phyloP scores from a whole-genome alignment of 164 flowering plant genomes.

The Tetrastigma voinierianum region DNA sequence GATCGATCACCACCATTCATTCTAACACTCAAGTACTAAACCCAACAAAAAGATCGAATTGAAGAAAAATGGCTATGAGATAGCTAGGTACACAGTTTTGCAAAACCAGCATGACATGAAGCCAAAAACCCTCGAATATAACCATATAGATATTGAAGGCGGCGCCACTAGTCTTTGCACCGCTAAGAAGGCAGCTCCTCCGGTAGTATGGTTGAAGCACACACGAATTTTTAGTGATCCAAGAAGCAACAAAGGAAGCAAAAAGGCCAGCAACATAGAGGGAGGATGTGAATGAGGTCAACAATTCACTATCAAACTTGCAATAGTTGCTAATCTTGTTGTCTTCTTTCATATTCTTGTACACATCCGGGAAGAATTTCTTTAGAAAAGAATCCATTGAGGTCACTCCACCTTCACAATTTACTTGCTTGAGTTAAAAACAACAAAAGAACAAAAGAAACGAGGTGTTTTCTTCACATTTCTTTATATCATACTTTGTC shows the following conservation, averaged over 20 bases:
- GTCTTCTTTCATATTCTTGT: constrained; percentile 43
- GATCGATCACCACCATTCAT: too few relatives aligned
- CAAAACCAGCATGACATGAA: constrained; percentile 72
- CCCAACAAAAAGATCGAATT: too few relatives aligned
- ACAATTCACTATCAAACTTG: too few relatives aligned
- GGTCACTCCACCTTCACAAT: constrained; percentile 71
- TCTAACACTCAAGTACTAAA: too few relatives aligned
- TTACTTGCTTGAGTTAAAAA: too few relatives aligned
- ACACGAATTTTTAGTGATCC: constrained; percentile 51
- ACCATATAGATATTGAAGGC: constrained; percentile 57
- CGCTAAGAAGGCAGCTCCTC: constrained; percentile 59
- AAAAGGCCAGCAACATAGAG: constrained; percentile 57
- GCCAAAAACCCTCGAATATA: constrained; percentile 56
- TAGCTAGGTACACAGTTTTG: constrained; percentile 67
- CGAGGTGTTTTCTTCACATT: too few relatives aligned
- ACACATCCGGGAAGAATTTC: constrained; percentile 66
- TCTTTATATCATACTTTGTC: too few relatives aligned
- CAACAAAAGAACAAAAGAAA: too few relatives aligned
- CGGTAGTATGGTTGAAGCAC: constrained; percentile 51
- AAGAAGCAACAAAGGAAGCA: constrained; percentile 47
- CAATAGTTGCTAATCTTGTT: constrained; percentile 52
- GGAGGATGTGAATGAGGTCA: too few relatives aligned
- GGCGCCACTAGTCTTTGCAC: constrained; percentile 54
- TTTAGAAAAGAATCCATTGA: constrained; percentile 69
- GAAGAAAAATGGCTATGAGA: neutral